These are phyloP conservation scores for Eutrema heterophyllum DNA, from an alignment of 345 rosid genomes.

Conservation along the genomic window DNA sequence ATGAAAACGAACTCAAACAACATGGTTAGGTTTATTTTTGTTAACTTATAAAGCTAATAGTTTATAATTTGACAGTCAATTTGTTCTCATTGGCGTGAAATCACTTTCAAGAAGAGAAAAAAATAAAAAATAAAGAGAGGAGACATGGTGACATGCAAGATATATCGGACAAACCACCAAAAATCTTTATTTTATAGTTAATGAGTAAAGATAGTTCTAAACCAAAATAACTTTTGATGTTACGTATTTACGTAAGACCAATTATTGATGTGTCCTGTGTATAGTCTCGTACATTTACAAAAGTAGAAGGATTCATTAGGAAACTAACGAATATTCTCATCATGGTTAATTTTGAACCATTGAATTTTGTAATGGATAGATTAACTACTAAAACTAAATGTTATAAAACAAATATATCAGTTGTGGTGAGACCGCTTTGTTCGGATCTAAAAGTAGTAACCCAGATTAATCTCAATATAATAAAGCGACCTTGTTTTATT, in stretches of 20 bases:
- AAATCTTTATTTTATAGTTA: not conserved
- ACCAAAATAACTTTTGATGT: not conserved
- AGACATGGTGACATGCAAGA: conserved; percentile 7
- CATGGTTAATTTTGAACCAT: not conserved
- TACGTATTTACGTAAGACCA: not conserved
- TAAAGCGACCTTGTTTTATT: not conserved
- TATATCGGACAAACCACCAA: not conserved
- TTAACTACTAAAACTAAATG: not conserved
- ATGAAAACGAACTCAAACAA: conserved; percentile 15
- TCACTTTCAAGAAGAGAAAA: conserved; percentile 6
- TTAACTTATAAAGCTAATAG: not conserved
- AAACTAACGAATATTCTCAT: conserved; percentile 17
- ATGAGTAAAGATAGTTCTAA: not conserved
- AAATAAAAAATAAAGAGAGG: not conserved
- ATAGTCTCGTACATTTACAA: conserved; percentile 6
- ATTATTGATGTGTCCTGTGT: not conserved
- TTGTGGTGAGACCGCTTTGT: conserved; percentile 19
- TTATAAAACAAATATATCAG: not conserved
- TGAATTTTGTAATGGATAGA: conserved; percentile 12
- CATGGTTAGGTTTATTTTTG: conserved; percentile 7
- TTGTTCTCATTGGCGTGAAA: conserved; percentile 7
- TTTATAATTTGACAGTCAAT: not conserved
- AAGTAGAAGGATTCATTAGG: not conserved
- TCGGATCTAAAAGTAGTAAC: conserved; percentile 24
- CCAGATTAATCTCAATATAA: conserved; percentile 3